Evolutionary conservation across 345 rosid species (phyloP).

Genomic region (Ricinus communis): DNA sequence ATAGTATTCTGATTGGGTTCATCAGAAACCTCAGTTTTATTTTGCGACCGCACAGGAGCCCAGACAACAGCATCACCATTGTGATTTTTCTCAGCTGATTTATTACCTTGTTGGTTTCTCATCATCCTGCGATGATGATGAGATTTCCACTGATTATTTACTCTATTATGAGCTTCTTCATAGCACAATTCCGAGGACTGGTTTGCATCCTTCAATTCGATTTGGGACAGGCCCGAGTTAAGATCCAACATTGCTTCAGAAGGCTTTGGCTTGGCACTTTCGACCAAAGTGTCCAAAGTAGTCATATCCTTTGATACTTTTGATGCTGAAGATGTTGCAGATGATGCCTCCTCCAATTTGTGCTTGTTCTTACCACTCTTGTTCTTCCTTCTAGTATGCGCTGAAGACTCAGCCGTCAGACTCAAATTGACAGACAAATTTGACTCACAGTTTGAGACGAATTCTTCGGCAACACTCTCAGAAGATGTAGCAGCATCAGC

Average conservation of each 20-base stretch:
- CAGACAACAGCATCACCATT: slow-evolving; percentile 63
- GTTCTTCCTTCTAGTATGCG: slow-evolving; percentile 54
- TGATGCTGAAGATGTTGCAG: slow-evolving; percentile 29
- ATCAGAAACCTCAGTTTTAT: slow-evolving; percentile 53
- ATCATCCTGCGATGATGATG: slow-evolving; percentile 61
- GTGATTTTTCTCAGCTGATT: slow-evolving; percentile 54
- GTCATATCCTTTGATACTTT: slow-evolving; percentile 39
- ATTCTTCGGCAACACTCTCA: slow-evolving; percentile 37
- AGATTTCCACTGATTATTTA: slow-evolving; percentile 59
- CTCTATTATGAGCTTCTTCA: slow-evolving; percentile 54
- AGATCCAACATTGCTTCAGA: slow-evolving; percentile 39
- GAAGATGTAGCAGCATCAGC: slow-evolving; percentile 31
- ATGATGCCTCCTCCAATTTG: slow-evolving; percentile 55
- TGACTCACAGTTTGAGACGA: slow-evolving; percentile 34
- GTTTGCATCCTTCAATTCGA: slow-evolving; percentile 45
- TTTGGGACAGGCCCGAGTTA: slow-evolving; percentile 22
- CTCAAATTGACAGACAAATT: slow-evolving; percentile 36
- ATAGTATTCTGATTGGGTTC: slow-evolving; percentile 41
- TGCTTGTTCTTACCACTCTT: slow-evolving; percentile 61
- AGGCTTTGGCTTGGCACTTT: slow-evolving; percentile 39
- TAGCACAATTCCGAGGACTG: slow-evolving; percentile 46
- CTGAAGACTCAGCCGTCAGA: slow-evolving; percentile 43
- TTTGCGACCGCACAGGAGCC: slow-evolving; percentile 80
- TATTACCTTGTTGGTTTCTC: slow-evolving; percentile 50
- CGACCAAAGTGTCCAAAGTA: slow-evolving; percentile 31